Evolutionary conservation across 1,284 basidiomycete species (phyloP), one percentile per base, ranked within the genome.

Genomic region (Phlebopus sp.): DNA sequence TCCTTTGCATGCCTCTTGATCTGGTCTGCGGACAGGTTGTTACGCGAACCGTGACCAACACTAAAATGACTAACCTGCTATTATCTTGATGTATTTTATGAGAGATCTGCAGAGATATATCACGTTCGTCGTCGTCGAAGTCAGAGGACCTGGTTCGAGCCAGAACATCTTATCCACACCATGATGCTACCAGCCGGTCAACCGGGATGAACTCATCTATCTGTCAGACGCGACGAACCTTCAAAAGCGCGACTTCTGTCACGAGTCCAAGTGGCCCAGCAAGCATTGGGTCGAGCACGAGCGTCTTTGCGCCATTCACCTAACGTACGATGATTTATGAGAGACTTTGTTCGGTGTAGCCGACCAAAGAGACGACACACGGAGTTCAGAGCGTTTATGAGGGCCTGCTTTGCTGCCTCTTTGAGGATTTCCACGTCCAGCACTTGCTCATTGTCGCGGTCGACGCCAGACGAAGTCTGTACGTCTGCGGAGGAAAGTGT

Each of bases 161-260:
- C 97, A 99, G 69, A 97, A 97, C 89, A 99, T 96, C 75, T 97
- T 97, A 72, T 98, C 96, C 4, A 99, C 94, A 4, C 93, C 95
- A 79, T 98, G 95, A 66, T 97, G 91, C 90, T 97, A 59, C 40
- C 47, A 2, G 19, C 15, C n/a, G 17, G 43, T 55, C n/a, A 53
- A 37, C 19, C 30, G 31, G 7, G 21, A 4, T 15, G 3, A 35
- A 39, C 38, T 11, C 42, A 37, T 5, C 34, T n/a, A 11, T 23
- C 29, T 2, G 32, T 17, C 15, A 15, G 18, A 41, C 32, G 19
- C 6, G 18, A 58, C 69, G 31, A 50, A 93, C 94, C 81, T 97
- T 97, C 50, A 99, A 74, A 17, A 93, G 70, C 1, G 92, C 82
- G 0, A 98, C 92, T 60, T 99, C 95, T 2, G 90, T 93, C 21